Base-by-base conservation (phyloP, 225 moss, liverwort and hornwort species). In the Straminergon stramineum region DNA sequence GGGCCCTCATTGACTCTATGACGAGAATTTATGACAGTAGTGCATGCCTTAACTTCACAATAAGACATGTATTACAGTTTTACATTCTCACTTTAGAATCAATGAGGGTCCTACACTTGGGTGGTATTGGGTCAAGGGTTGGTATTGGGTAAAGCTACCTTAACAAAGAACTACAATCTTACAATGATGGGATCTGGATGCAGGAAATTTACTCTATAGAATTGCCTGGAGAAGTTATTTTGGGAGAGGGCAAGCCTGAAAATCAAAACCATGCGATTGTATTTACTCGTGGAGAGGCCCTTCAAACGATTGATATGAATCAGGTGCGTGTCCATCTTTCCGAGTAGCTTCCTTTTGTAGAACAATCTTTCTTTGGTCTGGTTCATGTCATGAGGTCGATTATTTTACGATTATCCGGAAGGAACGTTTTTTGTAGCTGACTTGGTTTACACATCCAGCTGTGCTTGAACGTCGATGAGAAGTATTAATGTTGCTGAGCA, bases 251-350 rank as follows among this genome's bases (percentile, higher is more conserved):
- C 74, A 96, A 96, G 89, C 95, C 95, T 87, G 95, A 96, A 86
- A 96, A 96, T 85, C 95, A 96, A 85, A 96, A 96, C 82, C 95
- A 96, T 93, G 95, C 95, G 34, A 93, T 96, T 87, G 55, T 96
- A 34, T 96, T 96, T 90, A 96, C 95, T 85, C 92, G 95, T 86
- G 95, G 95, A 87, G 95, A 96, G 62, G 95, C 95, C 39, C 88
- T 95, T 90, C 95, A 95, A 86, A 95, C 95, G 52, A 95, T 95
- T 81, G 95, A 95, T 79, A 95, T 95, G 95, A 95, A 95, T 90
- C 95, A 95, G 95, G 95, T 95, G 79, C 94, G 65, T 84, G 75
- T 87, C 61, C 76, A 86, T 75, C 75, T 88, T 84, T 60, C 86
- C n/a, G 73, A 83, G 66, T 82, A 67, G 45, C 57, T 79, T 56